Percentiles rank a stretch among this genome's conserved stretches.
Conservation (phyloP, 139 green algal species). For the Desmodesmus armatus region DNA sequence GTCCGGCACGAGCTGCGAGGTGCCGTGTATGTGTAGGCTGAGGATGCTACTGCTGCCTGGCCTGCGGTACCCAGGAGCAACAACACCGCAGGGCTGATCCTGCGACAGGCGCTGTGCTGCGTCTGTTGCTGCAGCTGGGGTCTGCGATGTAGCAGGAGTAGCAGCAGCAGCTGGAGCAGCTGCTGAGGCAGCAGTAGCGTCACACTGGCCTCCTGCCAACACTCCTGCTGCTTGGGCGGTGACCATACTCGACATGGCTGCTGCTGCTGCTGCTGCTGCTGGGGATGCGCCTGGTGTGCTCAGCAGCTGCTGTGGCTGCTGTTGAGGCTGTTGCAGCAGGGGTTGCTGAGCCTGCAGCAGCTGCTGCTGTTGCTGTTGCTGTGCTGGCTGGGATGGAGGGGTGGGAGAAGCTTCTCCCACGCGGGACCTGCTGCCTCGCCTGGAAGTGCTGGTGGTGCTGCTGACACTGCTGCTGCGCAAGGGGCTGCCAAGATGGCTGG, state of each 20-base stretch:
- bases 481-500: background rate
- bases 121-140: background rate
- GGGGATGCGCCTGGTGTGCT: background rate
- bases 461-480: background rate
- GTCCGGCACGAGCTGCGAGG: constrained; percentile 1
- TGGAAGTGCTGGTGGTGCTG: background rate
- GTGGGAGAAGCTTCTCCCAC: background rate
- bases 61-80: constrained; percentile 12
- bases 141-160: background rate
- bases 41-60: background rate
- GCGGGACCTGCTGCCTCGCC: background rate
- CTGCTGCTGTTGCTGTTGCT: background rate
- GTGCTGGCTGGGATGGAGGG: background rate
- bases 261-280: background rate
- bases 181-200: background rate
- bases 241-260: too few relatives aligned
- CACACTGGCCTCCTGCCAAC: background rate
- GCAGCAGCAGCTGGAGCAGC: background rate
- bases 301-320: background rate
- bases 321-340: background rate
- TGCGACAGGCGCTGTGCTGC: background rate
- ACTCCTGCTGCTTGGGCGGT: too few relatives aligned
- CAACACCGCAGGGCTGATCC: background rate
- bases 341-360: background rate
- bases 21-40: constrained; percentile 6